Conservation (phyloP, 2,329 filamentous ascomycete genomes). For the Xylariaceae sp. region DNA sequence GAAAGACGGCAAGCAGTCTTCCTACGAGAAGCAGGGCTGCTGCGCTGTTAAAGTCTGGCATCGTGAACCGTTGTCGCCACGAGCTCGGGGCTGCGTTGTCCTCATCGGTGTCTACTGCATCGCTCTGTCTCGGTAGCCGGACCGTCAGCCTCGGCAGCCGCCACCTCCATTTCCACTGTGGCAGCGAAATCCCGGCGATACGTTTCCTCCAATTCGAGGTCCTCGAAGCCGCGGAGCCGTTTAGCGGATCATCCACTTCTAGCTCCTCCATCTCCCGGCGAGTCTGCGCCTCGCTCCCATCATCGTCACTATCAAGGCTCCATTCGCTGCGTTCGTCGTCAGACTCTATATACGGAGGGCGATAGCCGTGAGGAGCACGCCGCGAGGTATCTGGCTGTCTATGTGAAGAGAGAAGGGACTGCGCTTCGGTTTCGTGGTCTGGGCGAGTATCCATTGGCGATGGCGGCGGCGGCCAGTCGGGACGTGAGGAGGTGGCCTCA, state of each 20-base stretch:
- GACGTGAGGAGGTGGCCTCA: slow-evolving; percentile 55
- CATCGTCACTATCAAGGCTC: slow-evolving; percentile 40
- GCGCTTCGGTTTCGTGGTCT: slow-evolving; percentile 69
- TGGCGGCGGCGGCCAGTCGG: slow-evolving; percentile 57
- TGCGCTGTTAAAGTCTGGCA: slow-evolving; percentile 38
- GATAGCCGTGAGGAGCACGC: slow-evolving; percentile 57
- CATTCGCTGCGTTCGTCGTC: slow-evolving; percentile 55
- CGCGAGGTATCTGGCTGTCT: slow-evolving; percentile 36
- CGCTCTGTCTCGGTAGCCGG: slow-evolving; percentile 38
- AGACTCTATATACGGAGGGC: slow-evolving; percentile 65
- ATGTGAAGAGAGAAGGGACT: slow-evolving; percentile 64
- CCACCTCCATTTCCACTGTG: slow-evolving; percentile 53
- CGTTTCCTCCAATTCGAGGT: slow-evolving; percentile 50
- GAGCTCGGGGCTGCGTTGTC: slow-evolving; percentile 13
- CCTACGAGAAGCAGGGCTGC: slow-evolving; percentile 60
- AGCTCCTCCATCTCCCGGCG: slow-evolving; percentile 84
- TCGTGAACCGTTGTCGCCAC: slow-evolving; percentile 22
- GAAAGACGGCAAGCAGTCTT: slow-evolving; percentile 67
- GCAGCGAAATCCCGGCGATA: slow-evolving; percentile 46
- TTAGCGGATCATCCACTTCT: slow-evolving; percentile 69
- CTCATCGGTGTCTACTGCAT: slow-evolving; percentile 8
- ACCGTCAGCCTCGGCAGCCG: slow-evolving; percentile 47
- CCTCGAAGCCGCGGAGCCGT: slow-evolving; percentile 25
- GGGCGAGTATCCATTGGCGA: slow-evolving; percentile 57
- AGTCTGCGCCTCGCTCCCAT: slow-evolving; percentile 51